phyloP scores from a whole-genome alignment of 768 basidiomycete species.

The Amanita muscaria region DNA sequence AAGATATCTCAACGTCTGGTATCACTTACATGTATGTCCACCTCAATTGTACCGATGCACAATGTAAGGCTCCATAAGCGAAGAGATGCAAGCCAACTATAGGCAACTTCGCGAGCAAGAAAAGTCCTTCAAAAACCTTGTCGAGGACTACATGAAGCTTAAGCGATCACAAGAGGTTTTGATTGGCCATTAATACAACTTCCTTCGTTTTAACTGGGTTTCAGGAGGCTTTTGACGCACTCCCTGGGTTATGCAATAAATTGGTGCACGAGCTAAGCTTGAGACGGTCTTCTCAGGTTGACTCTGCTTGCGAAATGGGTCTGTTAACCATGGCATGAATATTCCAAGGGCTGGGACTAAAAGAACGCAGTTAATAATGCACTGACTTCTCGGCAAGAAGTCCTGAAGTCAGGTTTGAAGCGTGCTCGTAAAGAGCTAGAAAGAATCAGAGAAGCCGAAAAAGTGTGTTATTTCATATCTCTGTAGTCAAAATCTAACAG shows the following conservation, averaged over 20 bases:
- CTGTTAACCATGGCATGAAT: conserved; percentile 12
- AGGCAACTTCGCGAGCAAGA: conserved; percentile 21
- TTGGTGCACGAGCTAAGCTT: conserved; percentile 25
- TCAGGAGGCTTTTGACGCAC: conserved; percentile 16
- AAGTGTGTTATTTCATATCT: conserved; percentile 15
- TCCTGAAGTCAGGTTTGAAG: conserved; percentile 22
- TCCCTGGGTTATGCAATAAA: conserved; percentile 20
- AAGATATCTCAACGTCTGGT: conserved; percentile 11
- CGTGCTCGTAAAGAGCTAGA: conserved; percentile 27
- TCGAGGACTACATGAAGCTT: conserved; percentile 19
- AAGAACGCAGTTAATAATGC: conserved; percentile 20
- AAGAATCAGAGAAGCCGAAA: conserved; percentile 26
- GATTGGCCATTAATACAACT: neutral
- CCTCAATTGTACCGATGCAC: neutral
- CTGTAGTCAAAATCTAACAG: neutral
- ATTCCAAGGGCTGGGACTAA: neutral
- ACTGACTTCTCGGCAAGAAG: conserved; percentile 19
- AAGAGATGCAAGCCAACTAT: conserved; percentile 21
- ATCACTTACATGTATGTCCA: conserved; percentile 18
- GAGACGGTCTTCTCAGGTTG: conserved; percentile 24
- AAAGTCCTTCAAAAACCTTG: conserved; percentile 16
- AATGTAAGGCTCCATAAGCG: conserved; percentile 15
- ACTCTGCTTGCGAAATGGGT: conserved; percentile 31
- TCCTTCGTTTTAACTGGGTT: conserved; percentile 2
- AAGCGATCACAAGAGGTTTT: conserved; percentile 20